Conservation (phyloP, 1,284 basidiomycete genomes). For the Porogramme epimiltina region DNA sequence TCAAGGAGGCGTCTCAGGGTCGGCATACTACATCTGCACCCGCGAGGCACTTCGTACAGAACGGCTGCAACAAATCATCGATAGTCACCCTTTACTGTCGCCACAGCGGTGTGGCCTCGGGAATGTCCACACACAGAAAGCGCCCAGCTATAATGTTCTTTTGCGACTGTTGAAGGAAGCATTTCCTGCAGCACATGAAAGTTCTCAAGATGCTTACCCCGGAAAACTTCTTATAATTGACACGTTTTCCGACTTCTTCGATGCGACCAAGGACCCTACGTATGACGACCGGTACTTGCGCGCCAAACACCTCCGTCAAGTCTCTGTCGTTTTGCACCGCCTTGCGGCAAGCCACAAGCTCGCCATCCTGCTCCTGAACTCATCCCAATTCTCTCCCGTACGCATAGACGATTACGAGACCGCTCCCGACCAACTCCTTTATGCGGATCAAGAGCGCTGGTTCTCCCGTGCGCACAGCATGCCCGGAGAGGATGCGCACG, state of each 20-base stretch:
- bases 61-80: conserved; percentile 60
- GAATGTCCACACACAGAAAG: conserved; percentile 68
- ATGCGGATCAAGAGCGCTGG: conserved; percentile 75
- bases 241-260: conserved; percentile 80
- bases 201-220: conserved; percentile 42
- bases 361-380: conserved; percentile 84
- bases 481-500: conserved; percentile 63
- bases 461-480: conserved; percentile 68
- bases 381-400: conserved; percentile 71
- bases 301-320: conserved; percentile 65
- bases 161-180: conserved; percentile 64
- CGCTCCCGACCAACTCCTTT: conserved; percentile 47
- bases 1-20: conserved; percentile 56
- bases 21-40: conserved; percentile 76
- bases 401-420: conserved; percentile 20
- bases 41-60: conserved; percentile 71
- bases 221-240: conserved; percentile 77
- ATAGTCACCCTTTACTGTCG: conserved; percentile 51
- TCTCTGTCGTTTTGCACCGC: conserved; percentile 67
- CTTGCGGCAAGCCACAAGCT: conserved; percentile 65
- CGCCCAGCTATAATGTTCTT: conserved; percentile 63
- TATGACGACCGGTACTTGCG: conserved; percentile 62
- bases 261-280: conserved; percentile 55
- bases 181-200: conserved; percentile 48
- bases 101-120: conserved; percentile 53